Percentiles rank a stretch among this genome's conserved stretches.
Conservation (phyloP, 108 stramenopile species). For the Fistulifera pelliculosa region DNA sequence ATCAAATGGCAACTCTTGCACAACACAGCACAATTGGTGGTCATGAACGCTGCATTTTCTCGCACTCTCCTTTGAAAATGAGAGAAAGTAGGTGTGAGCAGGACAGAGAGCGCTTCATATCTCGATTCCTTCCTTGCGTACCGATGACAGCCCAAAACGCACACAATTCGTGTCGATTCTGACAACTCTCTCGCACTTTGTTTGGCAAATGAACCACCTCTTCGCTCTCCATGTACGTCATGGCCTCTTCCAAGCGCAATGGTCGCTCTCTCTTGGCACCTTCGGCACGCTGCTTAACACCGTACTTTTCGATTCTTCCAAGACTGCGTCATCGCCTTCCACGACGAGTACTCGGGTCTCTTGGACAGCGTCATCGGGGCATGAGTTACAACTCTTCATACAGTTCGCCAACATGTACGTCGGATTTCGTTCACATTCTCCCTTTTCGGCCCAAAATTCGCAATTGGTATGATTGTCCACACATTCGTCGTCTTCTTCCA, state of each 20-base stretch:
- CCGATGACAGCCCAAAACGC: conserved; percentile 12
- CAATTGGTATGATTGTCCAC: conserved; percentile 39
- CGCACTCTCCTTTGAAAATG: conserved; percentile 35
- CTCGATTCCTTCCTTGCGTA: too few species aligned
- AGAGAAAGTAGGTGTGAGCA: too few species aligned
- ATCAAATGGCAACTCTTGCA: conserved; percentile 39
- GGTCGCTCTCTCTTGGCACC: conserved; percentile 36
- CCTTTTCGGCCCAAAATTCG: conserved; percentile 42
- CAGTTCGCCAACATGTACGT: conserved; percentile 31
- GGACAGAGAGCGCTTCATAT: too few species aligned
- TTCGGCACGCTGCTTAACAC: conserved; percentile 40
- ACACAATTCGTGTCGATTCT: conserved; percentile 19
- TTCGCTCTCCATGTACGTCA: conserved; percentile 8
- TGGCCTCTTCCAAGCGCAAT: conserved; percentile 26
- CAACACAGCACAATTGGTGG: conserved; percentile 38
- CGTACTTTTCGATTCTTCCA: conserved; percentile 40
- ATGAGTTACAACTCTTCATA: conserved; percentile 15
- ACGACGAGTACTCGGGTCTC: background rate
- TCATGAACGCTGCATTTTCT: conserved; percentile 35
- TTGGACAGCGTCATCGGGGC: conserved; percentile 7
- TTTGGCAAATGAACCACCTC: conserved; percentile 27
- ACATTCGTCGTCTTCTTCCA: conserved; percentile 24
- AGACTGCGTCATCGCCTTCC: conserved; percentile 15
- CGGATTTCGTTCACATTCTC: conserved; percentile 52
- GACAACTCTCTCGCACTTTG: conserved; percentile 20